phyloP scores from a whole-genome alignment of 345 rosid genomes.

The Zanthoxylum bungeanum region DNA sequence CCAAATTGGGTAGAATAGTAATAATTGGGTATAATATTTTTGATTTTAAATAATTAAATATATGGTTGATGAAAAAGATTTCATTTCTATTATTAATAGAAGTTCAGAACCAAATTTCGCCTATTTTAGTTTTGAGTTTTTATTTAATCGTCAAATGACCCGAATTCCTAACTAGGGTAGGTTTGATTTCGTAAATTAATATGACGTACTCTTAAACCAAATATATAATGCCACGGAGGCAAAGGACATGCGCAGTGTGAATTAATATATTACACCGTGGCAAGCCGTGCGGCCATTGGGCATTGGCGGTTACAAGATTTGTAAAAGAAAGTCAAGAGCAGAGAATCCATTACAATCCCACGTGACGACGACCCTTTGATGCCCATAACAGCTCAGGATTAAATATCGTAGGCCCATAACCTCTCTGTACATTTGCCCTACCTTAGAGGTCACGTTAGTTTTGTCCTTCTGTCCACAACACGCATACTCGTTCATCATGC shows the following conservation, averaged over 20 bases:
- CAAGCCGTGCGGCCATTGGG: background rate
- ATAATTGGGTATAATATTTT: background rate
- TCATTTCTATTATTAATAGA: background rate
- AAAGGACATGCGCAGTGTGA: no score
- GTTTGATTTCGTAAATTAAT: background rate
- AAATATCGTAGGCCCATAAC: background rate
- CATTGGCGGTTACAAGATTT: background rate
- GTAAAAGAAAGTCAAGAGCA: background rate
- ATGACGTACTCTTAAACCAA: background rate
- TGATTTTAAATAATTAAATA: background rate
- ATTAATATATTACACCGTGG: background rate
- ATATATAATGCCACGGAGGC: background rate
- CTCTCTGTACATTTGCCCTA: slow-evolving; percentile 4
- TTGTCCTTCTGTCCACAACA: background rate
- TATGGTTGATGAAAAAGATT: background rate
- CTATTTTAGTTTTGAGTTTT: background rate
- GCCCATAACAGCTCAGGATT: slow-evolving; percentile 4
- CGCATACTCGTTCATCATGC: background rate
- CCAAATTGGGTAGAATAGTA: slow-evolving; percentile 1
- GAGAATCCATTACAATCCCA: slow-evolving; percentile 11
- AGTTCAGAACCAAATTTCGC: background rate
- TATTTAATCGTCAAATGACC: no score
- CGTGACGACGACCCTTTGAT: slow-evolving; percentile 1
- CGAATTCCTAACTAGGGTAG: no score
- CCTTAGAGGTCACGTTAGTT: slow-evolving; percentile 4